A percentile compares a stretch with the other conserved stretches of the same genome.
Evolutionary conservation across 2,329 filamentous ascomycete species (phyloP).

Genomic region (Venturia aucupariae): DNA sequence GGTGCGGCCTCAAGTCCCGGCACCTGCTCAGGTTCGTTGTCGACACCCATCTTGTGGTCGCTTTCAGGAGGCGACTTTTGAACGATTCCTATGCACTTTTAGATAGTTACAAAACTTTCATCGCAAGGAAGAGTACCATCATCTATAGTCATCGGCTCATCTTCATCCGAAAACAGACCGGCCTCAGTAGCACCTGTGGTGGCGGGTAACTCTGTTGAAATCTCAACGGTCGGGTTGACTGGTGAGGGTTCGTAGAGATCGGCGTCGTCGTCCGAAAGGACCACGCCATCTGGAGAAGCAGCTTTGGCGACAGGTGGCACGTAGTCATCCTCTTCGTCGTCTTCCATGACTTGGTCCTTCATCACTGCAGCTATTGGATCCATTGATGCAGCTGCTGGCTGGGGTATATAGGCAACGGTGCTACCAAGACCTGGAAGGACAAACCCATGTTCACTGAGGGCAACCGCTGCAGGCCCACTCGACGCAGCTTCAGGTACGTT

Average conservation of each 20-base stretch:
- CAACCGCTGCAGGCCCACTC: not conserved
- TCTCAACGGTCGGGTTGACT: no score
- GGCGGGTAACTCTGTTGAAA: not conserved
- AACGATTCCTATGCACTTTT: not conserved
- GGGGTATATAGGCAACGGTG: not conserved
- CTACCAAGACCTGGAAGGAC: conserved; percentile 1
- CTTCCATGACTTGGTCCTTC: not conserved
- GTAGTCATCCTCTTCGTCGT: conserved; percentile 19
- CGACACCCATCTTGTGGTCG: not conserved
- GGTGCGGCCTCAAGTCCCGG: not conserved
- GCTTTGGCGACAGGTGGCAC: conserved; percentile 24
- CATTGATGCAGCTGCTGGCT: not conserved
- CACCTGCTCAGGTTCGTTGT: not conserved
- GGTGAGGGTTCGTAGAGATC: conserved; percentile 4
- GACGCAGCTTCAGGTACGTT: not conserved
- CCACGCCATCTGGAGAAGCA: not conserved
- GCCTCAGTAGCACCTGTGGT: not conserved
- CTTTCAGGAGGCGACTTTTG: not conserved
- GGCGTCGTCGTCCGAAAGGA: not conserved
- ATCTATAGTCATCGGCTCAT: conserved; percentile 1
- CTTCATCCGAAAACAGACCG: not conserved
- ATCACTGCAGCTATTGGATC: not conserved
- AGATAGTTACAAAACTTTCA: not conserved
- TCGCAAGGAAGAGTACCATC: conserved; percentile 5
- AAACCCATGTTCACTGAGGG: not conserved